Percentiles rank a stretch among this genome's conserved stretches.
Evolutionary conservation across 2,329 filamentous ascomycete species (phyloP).

Genomic region (Claviceps sp.): DNA sequence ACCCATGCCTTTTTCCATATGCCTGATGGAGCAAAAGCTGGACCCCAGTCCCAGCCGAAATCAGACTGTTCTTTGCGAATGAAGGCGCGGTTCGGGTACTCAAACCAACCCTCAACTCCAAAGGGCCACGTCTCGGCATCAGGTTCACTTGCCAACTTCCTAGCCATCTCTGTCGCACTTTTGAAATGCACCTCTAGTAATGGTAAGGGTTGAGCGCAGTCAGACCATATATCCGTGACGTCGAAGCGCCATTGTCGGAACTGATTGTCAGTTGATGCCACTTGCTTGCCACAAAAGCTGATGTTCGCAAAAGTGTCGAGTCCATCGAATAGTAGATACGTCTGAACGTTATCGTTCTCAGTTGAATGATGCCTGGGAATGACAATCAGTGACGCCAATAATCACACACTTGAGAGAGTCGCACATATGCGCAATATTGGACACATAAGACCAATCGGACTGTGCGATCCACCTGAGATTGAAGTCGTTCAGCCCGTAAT

Average conservation of each 20-base stretch:
- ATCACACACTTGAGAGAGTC: background rate
- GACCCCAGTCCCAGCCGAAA: conserved; percentile 54
- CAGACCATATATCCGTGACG: conserved; percentile 30
- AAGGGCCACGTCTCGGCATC: conserved; percentile 5
- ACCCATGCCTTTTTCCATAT: conserved; percentile 47
- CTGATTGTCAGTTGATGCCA: conserved; percentile 47
- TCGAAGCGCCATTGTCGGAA: conserved; percentile 50
- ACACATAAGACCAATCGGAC: conserved; percentile 47
- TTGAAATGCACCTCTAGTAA: conserved; percentile 11
- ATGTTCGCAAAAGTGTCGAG: conserved; percentile 48
- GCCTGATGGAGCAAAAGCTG: conserved; percentile 47
- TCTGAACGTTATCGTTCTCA: conserved; percentile 21
- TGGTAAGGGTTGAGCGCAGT: conserved; percentile 3
- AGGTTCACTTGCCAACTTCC: conserved; percentile 1
- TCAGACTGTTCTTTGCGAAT: conserved; percentile 49
- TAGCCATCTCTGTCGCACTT: conserved; percentile 9
- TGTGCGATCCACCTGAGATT: conserved; percentile 41
- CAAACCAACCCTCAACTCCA: conserved; percentile 7
- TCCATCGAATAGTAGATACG: conserved; percentile 46
- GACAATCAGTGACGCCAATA: background rate
- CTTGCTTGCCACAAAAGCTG: conserved; percentile 36
- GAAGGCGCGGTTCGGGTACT: conserved; percentile 10
- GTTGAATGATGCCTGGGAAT: conserved; percentile 9
- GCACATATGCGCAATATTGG: conserved; percentile 28
- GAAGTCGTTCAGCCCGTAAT: conserved; percentile 45